Evolutionary conservation across 768 basidiomycete genomes (phyloP).

Genomic region (Boletus rex-veris): DNA sequence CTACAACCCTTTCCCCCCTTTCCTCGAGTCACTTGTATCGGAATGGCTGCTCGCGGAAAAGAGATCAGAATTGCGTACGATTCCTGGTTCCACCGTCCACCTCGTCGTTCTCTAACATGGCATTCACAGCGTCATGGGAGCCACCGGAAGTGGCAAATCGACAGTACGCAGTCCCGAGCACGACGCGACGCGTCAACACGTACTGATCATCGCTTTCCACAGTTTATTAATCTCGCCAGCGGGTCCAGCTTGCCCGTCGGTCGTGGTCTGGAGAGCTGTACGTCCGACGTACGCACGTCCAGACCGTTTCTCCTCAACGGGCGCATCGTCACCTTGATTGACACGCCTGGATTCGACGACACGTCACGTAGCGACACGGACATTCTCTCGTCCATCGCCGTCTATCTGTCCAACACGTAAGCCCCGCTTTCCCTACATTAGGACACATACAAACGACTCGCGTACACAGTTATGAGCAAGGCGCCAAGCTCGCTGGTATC

Average conservation of each 20-base stretch:
- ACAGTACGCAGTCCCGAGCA: slow-evolving; percentile 20
- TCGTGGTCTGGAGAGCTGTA: slow-evolving; percentile 48
- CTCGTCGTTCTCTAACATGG: slow-evolving; percentile 2
- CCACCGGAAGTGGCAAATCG: slow-evolving; percentile 37
- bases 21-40: background rate
- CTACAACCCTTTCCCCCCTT: background rate
- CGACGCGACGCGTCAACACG: background rate
- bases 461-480: slow-evolving; percentile 30
- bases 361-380: slow-evolving; percentile 47
- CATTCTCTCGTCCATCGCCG: slow-evolving; percentile 49
- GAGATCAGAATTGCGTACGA: slow-evolving; percentile 35
- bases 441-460: background rate
- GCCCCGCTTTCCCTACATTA: background rate
- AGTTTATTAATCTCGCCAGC: slow-evolving; percentile 57
- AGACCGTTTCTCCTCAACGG: slow-evolving; percentile 45
- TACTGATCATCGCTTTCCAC: slow-evolving; percentile 2
- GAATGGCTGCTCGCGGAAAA: slow-evolving; percentile 27
- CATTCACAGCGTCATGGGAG: slow-evolving; percentile 31
- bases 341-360: slow-evolving; percentile 64
- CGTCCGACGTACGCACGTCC: slow-evolving; percentile 42
- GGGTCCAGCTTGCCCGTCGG: slow-evolving; percentile 47
- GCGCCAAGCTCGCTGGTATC: slow-evolving; percentile 45
- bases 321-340: slow-evolving; percentile 45
- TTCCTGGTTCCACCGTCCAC: background rate
- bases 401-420: slow-evolving; percentile 32